Evolutionary conservation across 2,329 filamentous ascomycete genomes (phyloP), one percentile per base, ranked within the genome.

Genomic region (Penicillium sp.): DNA sequence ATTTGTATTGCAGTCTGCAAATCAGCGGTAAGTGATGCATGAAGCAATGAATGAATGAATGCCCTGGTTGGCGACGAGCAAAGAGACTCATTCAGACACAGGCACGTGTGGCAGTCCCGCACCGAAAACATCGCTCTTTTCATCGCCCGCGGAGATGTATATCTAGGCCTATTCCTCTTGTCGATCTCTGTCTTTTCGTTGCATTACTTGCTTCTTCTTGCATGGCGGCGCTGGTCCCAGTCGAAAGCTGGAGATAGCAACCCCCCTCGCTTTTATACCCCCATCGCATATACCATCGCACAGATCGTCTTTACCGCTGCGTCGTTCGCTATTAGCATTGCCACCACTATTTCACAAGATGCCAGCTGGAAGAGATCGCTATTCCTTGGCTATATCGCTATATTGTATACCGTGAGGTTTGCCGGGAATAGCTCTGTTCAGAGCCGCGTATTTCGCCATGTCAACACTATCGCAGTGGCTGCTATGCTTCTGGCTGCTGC

Each of bases 351-450:
- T 18, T 18, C 46, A 24, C 38, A 54, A 4, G 21, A 7, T 16
- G 49, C 50, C 3, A 58, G 26, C 16, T 58, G 56, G 56, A 47
- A 63, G 56, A 58, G 58, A 52, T 54, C 64, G 16, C 18, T 62
- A 11, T 47, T 65, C 14, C 40, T 68, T 35, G 66, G 61, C 42
- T 70, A 69, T 53, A 46, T 63, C 47, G 59, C 65, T 0, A 40
- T 64, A 2, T 42, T 69, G 46, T 62, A 61, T 8, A 33, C 66
- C 11, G 48, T 52, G 14, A 62, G 62, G 20, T 62, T 66, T 16
- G 57, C 47, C 23, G 61, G 56, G 33, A 64, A 51, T 48, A 43
- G 58, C 21, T 46, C 20, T 23, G 40, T 53, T 14, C 58, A 62
- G 20, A 12, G 23, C 11, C 52, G 61, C 35, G 43, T 68, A 18